phyloP scores from a whole-genome alignment of 2,329 filamentous ascomycete species.

The Annulohypoxylon truncatum region DNA sequence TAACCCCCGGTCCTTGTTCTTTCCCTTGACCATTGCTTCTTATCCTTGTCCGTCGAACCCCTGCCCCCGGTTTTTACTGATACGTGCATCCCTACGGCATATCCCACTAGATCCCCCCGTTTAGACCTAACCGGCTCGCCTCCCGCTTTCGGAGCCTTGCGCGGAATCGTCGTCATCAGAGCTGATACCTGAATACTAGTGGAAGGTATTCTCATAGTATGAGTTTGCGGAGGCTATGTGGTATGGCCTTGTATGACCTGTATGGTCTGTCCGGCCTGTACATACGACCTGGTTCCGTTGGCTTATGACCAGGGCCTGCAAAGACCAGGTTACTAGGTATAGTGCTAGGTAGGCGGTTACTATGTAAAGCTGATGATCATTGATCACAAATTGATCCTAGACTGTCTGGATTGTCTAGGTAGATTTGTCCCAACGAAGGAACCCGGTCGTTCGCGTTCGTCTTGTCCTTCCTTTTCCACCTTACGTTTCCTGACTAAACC shows the following conservation, averaged over 20 bases:
- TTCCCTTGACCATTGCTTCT: background rate
- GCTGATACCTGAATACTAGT: slow-evolving; percentile 30
- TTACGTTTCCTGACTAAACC: slow-evolving; percentile 9
- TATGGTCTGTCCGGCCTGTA: background rate
- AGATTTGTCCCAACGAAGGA: slow-evolving; percentile 28
- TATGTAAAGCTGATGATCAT: slow-evolving; percentile 30
- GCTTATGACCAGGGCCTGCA: slow-evolving; percentile 13
- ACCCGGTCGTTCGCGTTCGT: slow-evolving; percentile 31
- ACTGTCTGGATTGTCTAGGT: background rate
- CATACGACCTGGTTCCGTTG: slow-evolving; percentile 25
- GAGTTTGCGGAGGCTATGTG: background rate
- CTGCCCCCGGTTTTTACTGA: slow-evolving; percentile 31
- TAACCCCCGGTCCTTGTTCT: slow-evolving; percentile 21
- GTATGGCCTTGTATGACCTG: background rate
- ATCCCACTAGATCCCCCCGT: slow-evolving; percentile 26
- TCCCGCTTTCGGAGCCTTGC: slow-evolving; percentile 52
- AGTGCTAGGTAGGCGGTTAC: too few species aligned
- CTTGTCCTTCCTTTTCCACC: slow-evolving; percentile 36
- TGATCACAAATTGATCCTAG: slow-evolving; percentile 26
- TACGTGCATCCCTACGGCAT: slow-evolving; percentile 40
- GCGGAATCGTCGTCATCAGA: slow-evolving; percentile 45
- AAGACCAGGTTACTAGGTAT: background rate
- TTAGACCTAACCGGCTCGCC: slow-evolving; percentile 40
- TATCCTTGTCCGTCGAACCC: slow-evolving; percentile 29
- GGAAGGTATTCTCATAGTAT: background rate